Base-by-base conservation (phyloP, 2,329 filamentous ascomycete species). In the Botryosphaeria dothidea region DNA sequence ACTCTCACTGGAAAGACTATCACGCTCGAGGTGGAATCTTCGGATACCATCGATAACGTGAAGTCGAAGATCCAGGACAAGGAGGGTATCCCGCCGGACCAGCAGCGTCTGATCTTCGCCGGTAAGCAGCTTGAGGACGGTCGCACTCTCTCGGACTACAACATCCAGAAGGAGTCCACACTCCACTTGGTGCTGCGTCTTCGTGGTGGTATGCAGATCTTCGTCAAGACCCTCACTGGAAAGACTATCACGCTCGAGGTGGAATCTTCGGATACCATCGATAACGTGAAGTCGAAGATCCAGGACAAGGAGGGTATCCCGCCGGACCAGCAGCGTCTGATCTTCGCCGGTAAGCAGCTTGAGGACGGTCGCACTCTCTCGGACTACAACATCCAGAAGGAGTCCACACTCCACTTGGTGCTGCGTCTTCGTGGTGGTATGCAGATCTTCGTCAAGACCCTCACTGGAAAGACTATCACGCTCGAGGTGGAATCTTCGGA, bases 31-130 rank as follows among this genome's bases (percentile, higher is more conserved):
- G 87, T 89, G 7, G 87, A 89, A 77, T 87, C 84, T 17, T 91
- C 88, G 0, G 93, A 96, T 73, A 96, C 93, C 45, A 96, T 96
- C 80, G 93, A 97, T 84, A 97, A 97, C 68, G 93, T 97, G 43
- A 97, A 97, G 88, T 88, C 86, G 58, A 97, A 97, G 87, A 97
- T 97, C 48, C 93, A 97, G 80, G 93, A 97, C 75, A 97, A 97
- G 87, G 93, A 97, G 81, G 93, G 93, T 27, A 97, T 97, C 65
- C 94, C 93, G 52, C 93, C 93, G 11, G 93, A 97, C 76, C 93
- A 98, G 81, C 93, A 97, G 84, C 94, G 93, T 72, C 80, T 97
- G 71, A 97, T 97, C 78, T 97, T 97, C 71, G 93, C 93, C 49
- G 94, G 93, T 65, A 97, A 97, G 86, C 93, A 97, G 78, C 88